Evolutionary conservation across 495 filamentous ascomycete species (phyloP).

Genomic region (Xylaria nigripes): DNA sequence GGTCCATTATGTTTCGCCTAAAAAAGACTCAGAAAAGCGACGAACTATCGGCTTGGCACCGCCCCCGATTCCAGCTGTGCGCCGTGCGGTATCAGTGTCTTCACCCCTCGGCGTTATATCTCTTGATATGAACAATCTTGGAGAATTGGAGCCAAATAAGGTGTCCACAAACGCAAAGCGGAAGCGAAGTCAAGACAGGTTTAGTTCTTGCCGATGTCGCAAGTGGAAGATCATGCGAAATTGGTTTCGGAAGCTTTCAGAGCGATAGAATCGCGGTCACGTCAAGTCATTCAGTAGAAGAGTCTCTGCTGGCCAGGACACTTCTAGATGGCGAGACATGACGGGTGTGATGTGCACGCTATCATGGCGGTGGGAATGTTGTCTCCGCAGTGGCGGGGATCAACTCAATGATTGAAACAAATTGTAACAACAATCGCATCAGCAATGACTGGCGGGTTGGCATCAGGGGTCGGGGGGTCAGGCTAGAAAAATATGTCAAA

Average conservation of each 20-base stretch:
- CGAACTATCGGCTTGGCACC: conserved; percentile 7
- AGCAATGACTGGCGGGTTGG: background rate
- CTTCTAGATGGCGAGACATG: background rate
- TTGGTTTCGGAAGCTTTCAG: conserved; percentile 27
- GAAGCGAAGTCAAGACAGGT: conserved; percentile 3
- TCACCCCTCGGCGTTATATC: conserved; percentile 12
- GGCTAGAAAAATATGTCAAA: background rate
- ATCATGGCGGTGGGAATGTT: background rate
- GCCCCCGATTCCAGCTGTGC: conserved; percentile 10
- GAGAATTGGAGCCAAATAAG: conserved; percentile 1
- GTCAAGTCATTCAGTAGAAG: background rate
- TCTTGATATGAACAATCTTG: conserved; percentile 8
- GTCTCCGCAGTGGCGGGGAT: background rate
- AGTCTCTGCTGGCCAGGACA: background rate
- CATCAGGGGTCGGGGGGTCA: background rate
- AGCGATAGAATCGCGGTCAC: conserved; percentile 23
- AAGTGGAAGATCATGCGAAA: conserved; percentile 24
- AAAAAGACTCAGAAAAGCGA: background rate
- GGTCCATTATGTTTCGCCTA: background rate
- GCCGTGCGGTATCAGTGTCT: conserved; percentile 17
- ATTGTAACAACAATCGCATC: conserved; percentile 3
- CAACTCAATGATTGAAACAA: background rate
- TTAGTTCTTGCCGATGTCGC: conserved; percentile 12
- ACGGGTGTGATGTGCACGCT: background rate
- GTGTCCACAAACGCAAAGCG: background rate